Conservation (phyloP, 139 green algal species). For the Axilococcus clingmanii region DNA sequence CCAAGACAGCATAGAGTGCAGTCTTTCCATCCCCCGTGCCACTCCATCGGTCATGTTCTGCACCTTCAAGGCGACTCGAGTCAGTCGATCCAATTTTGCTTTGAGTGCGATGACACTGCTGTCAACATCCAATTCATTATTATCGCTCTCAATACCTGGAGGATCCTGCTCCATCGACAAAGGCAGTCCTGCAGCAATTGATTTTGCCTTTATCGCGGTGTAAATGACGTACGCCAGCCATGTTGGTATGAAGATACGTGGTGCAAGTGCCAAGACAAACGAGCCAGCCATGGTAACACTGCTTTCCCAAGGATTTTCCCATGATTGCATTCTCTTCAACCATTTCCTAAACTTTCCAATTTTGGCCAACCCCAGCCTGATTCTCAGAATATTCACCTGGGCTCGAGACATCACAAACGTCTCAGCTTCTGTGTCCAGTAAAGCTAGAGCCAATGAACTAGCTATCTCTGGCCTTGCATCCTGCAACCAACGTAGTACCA, state of each 20-base stretch:
- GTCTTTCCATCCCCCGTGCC: slow-evolving; percentile 13
- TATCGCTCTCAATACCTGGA: slow-evolving; percentile 4
- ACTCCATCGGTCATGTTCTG: slow-evolving; percentile 14
- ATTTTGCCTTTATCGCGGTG: neutral
- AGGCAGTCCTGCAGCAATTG: neutral
- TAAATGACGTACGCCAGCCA: slow-evolving; percentile 12
- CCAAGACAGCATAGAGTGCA: slow-evolving; percentile 12
- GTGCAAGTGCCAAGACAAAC: slow-evolving; percentile 2
- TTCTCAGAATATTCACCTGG: slow-evolving; percentile 14
- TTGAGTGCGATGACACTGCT: neutral
- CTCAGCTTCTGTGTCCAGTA: slow-evolving; percentile 23
- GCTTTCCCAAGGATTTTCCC: slow-evolving; percentile 17
- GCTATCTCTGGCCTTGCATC: slow-evolving; percentile 16
- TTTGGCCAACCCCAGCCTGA: slow-evolving; percentile 7
- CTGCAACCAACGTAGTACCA: slow-evolving; percentile 26
- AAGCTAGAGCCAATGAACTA: slow-evolving; percentile 2
- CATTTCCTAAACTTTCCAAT: slow-evolving; percentile 1
- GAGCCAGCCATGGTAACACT: neutral
- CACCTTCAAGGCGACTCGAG: slow-evolving; percentile 13
- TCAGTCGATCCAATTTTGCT: slow-evolving; percentile 6
- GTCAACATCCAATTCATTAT: slow-evolving; percentile 1
- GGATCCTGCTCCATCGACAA: slow-evolving; percentile 20
- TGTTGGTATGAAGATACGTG: slow-evolving; percentile 1
- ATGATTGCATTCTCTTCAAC: slow-evolving; percentile 1
- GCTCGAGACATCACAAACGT: slow-evolving; percentile 16